Evolutionary conservation across 106 monocot genomes (phyloP).

Genomic region (Dendrobium nobile): DNA sequence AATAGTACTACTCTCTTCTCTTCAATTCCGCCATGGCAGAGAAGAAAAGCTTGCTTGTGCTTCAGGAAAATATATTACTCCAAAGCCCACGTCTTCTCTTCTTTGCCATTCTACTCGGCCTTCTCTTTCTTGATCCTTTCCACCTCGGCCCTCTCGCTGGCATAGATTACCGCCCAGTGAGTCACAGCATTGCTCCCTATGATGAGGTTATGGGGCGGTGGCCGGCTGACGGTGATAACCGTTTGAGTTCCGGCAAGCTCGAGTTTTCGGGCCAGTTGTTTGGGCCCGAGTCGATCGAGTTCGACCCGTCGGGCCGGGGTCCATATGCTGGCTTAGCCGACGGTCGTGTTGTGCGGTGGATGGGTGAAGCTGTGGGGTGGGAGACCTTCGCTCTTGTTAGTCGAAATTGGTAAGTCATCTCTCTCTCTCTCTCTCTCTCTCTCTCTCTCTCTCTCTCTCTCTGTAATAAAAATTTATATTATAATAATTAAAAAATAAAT

Average conservation of each 20-base stretch:
- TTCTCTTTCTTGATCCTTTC: slow-evolving; percentile 58
- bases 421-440: too few relatives aligned
- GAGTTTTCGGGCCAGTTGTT: slow-evolving; percentile 72
- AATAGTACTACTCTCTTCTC: neutral
- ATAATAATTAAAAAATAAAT: neutral
- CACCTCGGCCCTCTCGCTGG: slow-evolving; percentile 37
- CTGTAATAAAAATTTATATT: too few relatives aligned
- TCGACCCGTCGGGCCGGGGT: slow-evolving; percentile 58
- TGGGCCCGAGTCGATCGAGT: slow-evolving; percentile 90
- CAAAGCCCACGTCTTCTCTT: slow-evolving; percentile 35
- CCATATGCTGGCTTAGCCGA: slow-evolving; percentile 86
- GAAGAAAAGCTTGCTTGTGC: neutral
- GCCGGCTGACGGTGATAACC: slow-evolving; percentile 55
- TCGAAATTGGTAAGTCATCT: slow-evolving; percentile 47
- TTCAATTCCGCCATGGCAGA: neutral
- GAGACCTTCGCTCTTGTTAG: slow-evolving; percentile 74
- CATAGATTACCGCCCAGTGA: slow-evolving; percentile 46
- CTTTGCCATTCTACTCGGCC: slow-evolving; percentile 22
- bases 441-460: too few relatives aligned
- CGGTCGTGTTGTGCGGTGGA: slow-evolving; percentile 84
- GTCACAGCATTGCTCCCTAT: slow-evolving; percentile 50
- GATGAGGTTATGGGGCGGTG: slow-evolving; percentile 55
- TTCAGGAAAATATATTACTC: neutral
- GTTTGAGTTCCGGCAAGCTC: slow-evolving; percentile 44
- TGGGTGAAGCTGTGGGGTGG: slow-evolving; percentile 58